A percentile compares a stretch with the other conserved stretches of the same genome.
These are phyloP conservation scores for Mycosarcoma mackinlayi DNA, from an alignment of 1,284 basidiomycete species.

Conservation along the genomic window DNA sequence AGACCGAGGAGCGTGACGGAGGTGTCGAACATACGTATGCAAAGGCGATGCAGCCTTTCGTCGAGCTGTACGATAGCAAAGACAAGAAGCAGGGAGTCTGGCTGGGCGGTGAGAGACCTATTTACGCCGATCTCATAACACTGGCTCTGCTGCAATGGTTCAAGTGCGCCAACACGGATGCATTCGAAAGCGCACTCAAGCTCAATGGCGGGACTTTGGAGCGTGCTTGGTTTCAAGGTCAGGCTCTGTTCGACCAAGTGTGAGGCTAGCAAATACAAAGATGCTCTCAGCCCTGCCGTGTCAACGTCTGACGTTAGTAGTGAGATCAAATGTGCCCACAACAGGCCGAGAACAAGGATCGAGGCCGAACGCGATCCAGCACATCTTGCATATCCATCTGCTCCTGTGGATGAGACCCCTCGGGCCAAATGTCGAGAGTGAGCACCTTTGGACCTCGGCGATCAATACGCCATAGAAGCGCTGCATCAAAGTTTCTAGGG, in stretches of 20 bases:
- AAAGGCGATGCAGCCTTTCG: conserved; percentile 18
- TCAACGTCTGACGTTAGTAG: too few relatives aligned
- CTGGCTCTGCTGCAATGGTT: conserved; percentile 35
- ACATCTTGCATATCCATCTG: conserved; percentile 9
- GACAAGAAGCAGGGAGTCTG: conserved; percentile 8
- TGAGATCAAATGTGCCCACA: too few relatives aligned
- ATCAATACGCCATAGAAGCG: conserved; percentile 15
- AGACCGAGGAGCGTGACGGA: conserved; percentile 14
- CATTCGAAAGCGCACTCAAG: conserved; percentile 18
- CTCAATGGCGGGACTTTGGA: conserved; percentile 12
- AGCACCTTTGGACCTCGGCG: conserved; percentile 1
- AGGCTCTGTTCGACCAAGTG: conserved; percentile 16
- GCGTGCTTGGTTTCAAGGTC: conserved; percentile 18
- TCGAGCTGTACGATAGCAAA: conserved; percentile 21
- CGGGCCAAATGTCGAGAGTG: conserved; percentile 9
- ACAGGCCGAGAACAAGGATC: too few relatives aligned
- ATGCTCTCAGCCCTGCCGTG: too few relatives aligned
- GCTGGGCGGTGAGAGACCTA: conserved; percentile 21
- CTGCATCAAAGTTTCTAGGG: conserved; percentile 5
- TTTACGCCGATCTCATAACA: conserved; percentile 34
- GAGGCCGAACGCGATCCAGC: neutral
- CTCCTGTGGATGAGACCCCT: neutral
- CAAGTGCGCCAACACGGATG: conserved; percentile 18
- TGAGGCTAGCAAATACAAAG: too few relatives aligned
- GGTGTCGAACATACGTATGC: conserved; percentile 16